Percentiles rank a stretch among this genome's conserved stretches.
These are phyloP conservation scores for Tolypocladium cylindrosporum DNA, from an alignment of 2,329 filamentous ascomycete species.

Conservation along the genomic window DNA sequence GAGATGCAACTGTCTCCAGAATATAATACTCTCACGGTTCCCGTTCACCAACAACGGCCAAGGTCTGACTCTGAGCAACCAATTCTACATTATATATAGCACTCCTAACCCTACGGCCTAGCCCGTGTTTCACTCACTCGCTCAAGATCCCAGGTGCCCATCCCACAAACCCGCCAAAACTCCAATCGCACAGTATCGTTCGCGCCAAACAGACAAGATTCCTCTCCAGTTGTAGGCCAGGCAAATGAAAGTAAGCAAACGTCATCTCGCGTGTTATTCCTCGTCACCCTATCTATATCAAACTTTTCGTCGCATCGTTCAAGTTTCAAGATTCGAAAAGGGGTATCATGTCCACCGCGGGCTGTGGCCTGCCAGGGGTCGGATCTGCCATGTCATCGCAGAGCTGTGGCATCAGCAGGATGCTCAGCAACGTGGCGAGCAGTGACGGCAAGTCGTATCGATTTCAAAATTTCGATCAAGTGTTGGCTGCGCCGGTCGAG, in stretches of 20 bases:
- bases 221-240: background rate
- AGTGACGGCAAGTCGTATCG: background rate
- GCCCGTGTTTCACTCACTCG: background rate
- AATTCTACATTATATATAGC: background rate
- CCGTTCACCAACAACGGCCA: too few species aligned
- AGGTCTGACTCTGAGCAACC: background rate
- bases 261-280: background rate
- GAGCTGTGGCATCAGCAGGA: background rate
- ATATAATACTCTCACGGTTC: background rate
- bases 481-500: background rate
- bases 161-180: background rate
- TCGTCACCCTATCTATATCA: background rate
- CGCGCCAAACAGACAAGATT: background rate
- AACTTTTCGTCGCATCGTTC: background rate
- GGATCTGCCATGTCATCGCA: background rate
- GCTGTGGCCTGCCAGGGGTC: background rate
- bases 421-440: background rate
- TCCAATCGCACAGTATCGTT: background rate
- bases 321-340: background rate
- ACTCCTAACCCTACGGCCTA: background rate
- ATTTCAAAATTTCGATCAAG: background rate
- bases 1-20: too few species aligned
- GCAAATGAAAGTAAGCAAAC: background rate
- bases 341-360: conserved; percentile 1
- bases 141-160: background rate